These are phyloP conservation scores for Carex sylvatica DNA, from an alignment of 202 grass and related monocot species.

Conservation along the genomic window DNA sequence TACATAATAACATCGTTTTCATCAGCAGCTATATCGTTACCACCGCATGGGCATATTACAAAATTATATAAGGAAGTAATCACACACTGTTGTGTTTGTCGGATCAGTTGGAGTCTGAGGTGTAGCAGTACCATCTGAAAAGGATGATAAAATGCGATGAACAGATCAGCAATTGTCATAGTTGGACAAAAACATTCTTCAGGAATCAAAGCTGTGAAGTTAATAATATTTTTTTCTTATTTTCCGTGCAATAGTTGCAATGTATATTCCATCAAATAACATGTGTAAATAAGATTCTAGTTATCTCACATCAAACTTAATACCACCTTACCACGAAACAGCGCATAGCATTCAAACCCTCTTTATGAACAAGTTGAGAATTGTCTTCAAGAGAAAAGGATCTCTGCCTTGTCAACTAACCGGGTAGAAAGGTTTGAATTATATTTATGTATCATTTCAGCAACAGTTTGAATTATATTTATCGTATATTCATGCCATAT, in stretches of 20 bases:
- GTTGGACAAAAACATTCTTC: not conserved
- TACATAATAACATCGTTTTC: constrained; percentile 24
- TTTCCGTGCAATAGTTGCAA: not conserved
- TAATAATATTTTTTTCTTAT: not conserved
- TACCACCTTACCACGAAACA: not conserved
- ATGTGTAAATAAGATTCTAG: not conserved
- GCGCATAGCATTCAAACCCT: not conserved
- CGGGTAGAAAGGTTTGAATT: not conserved
- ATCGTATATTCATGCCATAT: not conserved
- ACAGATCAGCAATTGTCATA: constrained; percentile 16
- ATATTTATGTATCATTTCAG: not conserved
- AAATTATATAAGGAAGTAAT: constrained; percentile 40
- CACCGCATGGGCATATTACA: constrained; percentile 8
- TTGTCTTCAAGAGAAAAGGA: not conserved
- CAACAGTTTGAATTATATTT: not conserved
- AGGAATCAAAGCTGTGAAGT: not conserved
- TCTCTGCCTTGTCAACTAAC: not conserved
- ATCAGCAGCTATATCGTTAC: not conserved
- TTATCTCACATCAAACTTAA: not conserved
- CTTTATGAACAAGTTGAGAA: not conserved
- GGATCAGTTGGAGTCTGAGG: constrained; percentile 96
- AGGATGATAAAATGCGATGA: constrained; percentile 55
- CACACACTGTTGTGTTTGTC: constrained; percentile 89
- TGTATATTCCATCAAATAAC: not conserved
- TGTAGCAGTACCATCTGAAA: constrained; percentile 71